Percentiles rank a stretch among this genome's conserved stretches.
Conservation (phyloP, 768 basidiomycete species). For the Porphyrellus cyaneotinctus region DNA sequence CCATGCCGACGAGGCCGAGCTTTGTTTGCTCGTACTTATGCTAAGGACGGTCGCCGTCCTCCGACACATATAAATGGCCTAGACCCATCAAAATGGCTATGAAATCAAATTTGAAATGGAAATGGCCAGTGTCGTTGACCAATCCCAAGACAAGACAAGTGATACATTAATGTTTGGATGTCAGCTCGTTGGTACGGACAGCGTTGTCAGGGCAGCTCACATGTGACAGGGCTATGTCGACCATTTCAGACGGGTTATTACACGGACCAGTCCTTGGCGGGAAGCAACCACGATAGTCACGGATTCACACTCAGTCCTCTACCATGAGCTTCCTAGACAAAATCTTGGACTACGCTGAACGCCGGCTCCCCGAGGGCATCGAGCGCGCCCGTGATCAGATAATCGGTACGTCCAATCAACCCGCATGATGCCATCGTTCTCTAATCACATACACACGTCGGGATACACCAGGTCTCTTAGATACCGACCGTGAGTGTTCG, state of each 20-base stretch:
- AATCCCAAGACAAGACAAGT: not conserved
- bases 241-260: not conserved
- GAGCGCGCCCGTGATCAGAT: slow-evolving; percentile 35
- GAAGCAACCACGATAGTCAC: not conserved
- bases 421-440: not conserved
- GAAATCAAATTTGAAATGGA: slow-evolving; percentile 1
- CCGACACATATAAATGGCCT: slow-evolving; percentile 13
- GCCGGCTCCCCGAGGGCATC: slow-evolving; percentile 37
- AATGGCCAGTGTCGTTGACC: too few species aligned
- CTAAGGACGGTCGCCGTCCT: slow-evolving; percentile 42
- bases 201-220: not conserved
- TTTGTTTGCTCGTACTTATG: too few species aligned
- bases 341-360: slow-evolving; percentile 32
- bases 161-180: not conserved
- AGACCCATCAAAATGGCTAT: not conserved
- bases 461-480: slow-evolving; percentile 28
- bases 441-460: slow-evolving; percentile 1
- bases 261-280: not conserved
- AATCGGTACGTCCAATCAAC: slow-evolving; percentile 26
- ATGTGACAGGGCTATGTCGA: slow-evolving; percentile 4
- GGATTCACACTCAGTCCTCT: slow-evolving; percentile 1
- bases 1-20: too few species aligned
- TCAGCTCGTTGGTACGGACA: not conserved
- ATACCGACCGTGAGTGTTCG: slow-evolving; percentile 31
- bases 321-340: slow-evolving; percentile 42